A percentile compares a stretch with the other conserved stretches of the same genome.
Conservation (phyloP, 2,329 filamentous ascomycete genomes). For the Dactylellina haptotyla region DNA sequence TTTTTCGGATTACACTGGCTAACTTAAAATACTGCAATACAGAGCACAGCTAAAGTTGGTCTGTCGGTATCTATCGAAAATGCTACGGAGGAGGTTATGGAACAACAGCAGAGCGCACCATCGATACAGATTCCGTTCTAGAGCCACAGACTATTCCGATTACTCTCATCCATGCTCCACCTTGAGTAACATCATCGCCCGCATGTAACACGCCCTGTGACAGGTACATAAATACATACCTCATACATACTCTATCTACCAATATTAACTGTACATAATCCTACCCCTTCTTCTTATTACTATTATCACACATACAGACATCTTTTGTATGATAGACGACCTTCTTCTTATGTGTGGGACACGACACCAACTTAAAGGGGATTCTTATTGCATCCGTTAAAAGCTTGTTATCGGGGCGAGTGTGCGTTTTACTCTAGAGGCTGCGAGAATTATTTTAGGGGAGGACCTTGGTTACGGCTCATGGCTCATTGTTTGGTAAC, state of each 20-base stretch:
- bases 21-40: conserved; percentile 44
- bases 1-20: conserved; percentile 29
- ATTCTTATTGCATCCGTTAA: conserved; percentile 18
- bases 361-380: conserved; percentile 15
- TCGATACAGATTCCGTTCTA: conserved; percentile 53
- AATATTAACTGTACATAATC: conserved; percentile 50
- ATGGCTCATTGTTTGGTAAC: conserved; percentile 28
- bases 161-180: conserved; percentile 11
- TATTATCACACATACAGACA: conserved; percentile 29
- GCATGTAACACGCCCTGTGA: conserved; percentile 60
- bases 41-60: conserved; percentile 96
- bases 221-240: conserved; percentile 33
- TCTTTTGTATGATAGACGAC: conserved; percentile 46
- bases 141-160: conserved; percentile 44
- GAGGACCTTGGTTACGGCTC: conserved; percentile 5
- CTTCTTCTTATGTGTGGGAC: conserved; percentile 13
- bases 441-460: conserved; percentile 21
- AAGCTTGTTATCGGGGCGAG: conserved; percentile 31
- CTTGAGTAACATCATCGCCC: conserved; percentile 59
- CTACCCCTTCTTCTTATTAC: conserved; percentile 2
- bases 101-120: conserved; percentile 73
- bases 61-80: conserved; percentile 92
- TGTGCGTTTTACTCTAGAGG: conserved; percentile 8
- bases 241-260: conserved; percentile 27
- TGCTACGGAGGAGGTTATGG: conserved; percentile 83